Base-by-base conservation (phyloP, 139 green algal genomes). In the Monoraphidium neglectum region DNA sequence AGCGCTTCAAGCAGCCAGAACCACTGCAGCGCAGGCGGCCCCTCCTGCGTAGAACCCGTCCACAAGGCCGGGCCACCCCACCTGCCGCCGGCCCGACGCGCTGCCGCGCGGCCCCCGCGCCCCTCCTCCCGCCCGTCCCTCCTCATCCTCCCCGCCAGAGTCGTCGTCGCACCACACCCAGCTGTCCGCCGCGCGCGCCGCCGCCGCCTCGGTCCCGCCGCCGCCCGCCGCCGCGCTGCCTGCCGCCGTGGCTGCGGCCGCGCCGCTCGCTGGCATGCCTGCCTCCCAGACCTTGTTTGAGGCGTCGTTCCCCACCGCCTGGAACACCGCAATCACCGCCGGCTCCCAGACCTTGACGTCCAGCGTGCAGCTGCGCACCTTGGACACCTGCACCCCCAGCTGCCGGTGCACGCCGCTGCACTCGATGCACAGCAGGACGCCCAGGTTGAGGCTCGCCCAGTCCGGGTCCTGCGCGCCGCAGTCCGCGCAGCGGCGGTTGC, bases 361-460 rank as follows among this genome's bases (percentile, higher is more conserved):
- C n/a, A 96, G 84, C 16, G 87, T 94, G 40, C 87, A 70, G 59
- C 83, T 90, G 35, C 90, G 83, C 51, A 94, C 90, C 85, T 97
- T 94, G 72, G 83, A 91, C 8, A 96, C 76, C 69, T 95, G 91
- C 47, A 95, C 91, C 33, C 94, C 94, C 38, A 98, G 82, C 74
- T 93, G 86, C 24, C 94, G 86, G 83, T 98, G 94, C 43, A 96
- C 81, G 18, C 95, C 94, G 5, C 80, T 92, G 84, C 95, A 98
- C 76, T 95, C 87, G 37, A 98, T 98, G 82, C 95, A 98, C 63
- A 97, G 77, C 23, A 97, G 77, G 33, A 95, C 79, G 35, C 93
- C 93, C 21, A 98, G 81, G 81, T 98, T 97, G 32, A 98, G 77
- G 0, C 80, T 92, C 30, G 92, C 94, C 95, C 95, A 98, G 63